Evolutionary conservation across 176 grass and related monocot genomes (phyloP).

Genomic region (Juncus inflexus): DNA sequence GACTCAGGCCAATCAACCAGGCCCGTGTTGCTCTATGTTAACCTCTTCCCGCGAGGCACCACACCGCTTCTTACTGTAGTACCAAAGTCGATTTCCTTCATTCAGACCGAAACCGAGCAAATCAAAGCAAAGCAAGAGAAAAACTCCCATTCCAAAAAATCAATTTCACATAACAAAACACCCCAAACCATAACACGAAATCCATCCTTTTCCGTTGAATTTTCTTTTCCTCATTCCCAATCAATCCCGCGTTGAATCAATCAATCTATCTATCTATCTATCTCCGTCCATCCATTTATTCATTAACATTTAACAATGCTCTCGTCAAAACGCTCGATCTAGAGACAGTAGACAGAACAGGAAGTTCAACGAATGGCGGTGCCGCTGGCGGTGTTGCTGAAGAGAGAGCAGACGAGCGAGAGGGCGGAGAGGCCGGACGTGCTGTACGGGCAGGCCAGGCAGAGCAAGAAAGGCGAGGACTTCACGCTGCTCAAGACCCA

Average conservation of each 20-base stretch:
- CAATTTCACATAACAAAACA: constrained; percentile 6
- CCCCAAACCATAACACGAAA: background rate
- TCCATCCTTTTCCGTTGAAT: constrained; percentile 8
- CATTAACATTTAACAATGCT: background rate
- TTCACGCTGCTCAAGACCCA: constrained; percentile 63
- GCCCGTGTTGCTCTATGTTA: too few species aligned
- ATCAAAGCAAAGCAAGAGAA: too few species aligned
- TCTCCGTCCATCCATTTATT: background rate
- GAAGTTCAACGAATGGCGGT: constrained; percentile 28
- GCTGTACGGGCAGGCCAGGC: constrained; percentile 68
- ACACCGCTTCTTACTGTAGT: background rate
- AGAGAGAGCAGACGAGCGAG: constrained; percentile 86
- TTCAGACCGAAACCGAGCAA: too few species aligned
- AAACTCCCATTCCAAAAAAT: background rate
- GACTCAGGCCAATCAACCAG: too few species aligned
- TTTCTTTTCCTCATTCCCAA: constrained; percentile 8
- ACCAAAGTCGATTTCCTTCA: too few species aligned
- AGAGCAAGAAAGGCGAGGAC: constrained; percentile 90
- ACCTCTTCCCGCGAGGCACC: constrained; percentile 5
- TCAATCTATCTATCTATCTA: background rate
- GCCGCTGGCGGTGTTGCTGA: constrained; percentile 71
- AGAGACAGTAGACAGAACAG: constrained; percentile 7
- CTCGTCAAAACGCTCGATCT: constrained; percentile 11
- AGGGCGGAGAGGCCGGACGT: constrained; percentile 77
- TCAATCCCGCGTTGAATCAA: background rate